Evolutionary conservation across 1,284 basidiomycete species (phyloP).

Genomic region (Apiotrichum domesticum): DNA sequence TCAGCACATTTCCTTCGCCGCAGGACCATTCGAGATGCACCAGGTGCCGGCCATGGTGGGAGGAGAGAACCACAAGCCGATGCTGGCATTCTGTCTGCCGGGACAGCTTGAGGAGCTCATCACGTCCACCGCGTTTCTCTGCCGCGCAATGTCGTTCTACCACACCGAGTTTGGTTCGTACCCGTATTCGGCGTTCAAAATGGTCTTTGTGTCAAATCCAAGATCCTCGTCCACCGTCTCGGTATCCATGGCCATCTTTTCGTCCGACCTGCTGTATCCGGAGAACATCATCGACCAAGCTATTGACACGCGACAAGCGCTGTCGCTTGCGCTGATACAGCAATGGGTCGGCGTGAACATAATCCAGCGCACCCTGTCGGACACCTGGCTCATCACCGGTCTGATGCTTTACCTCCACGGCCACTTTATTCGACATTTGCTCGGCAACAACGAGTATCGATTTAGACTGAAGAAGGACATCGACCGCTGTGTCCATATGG

Average conservation of each 20-base stretch:
- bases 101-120: slow-evolving; percentile 63
- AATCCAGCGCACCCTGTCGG: slow-evolving; percentile 87
- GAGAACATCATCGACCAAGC: slow-evolving; percentile 90
- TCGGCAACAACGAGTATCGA: slow-evolving; percentile 97
- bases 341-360: slow-evolving; percentile 99
- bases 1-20: slow-evolving; percentile 93
- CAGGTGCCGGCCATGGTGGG: slow-evolving; percentile 58
- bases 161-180: slow-evolving; percentile 91
- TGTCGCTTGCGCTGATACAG: slow-evolving; percentile 82
- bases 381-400: slow-evolving; percentile 93
- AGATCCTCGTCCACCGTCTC: slow-evolving; percentile 72
- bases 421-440: slow-evolving; percentile 75
- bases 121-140: slow-evolving; percentile 67
- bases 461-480: slow-evolving; percentile 95
- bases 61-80: slow-evolving; percentile 61
- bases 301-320: slow-evolving; percentile 77
- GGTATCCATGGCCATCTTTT: slow-evolving; percentile 74
- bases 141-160: slow-evolving; percentile 87
- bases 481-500: slow-evolving; percentile 82
- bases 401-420: slow-evolving; percentile 85
- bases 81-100: slow-evolving; percentile 89
- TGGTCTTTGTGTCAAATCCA: slow-evolving; percentile 91
- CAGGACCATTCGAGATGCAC: slow-evolving; percentile 83
- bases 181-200: slow-evolving; percentile 89
- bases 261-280: slow-evolving; percentile 78